Conservation (phyloP, 176 grass and related monocot species). For the Canna indica region DNA sequence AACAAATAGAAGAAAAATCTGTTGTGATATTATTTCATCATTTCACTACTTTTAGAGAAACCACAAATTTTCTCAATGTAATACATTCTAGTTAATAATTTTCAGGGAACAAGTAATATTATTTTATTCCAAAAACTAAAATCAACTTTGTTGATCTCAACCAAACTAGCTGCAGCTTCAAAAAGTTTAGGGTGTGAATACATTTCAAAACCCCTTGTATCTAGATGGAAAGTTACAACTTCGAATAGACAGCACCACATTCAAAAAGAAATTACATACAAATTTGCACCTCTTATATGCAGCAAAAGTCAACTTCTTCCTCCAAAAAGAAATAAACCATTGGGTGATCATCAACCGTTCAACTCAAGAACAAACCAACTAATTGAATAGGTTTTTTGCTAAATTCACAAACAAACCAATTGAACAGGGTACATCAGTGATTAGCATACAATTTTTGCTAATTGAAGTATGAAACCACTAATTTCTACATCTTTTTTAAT, state of each 20-base stretch:
- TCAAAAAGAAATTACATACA: not conserved
- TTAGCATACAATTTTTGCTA: not conserved
- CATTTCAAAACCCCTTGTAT: not conserved
- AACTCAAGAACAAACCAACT: no score
- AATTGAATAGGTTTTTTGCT: no score
- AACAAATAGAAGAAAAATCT: not conserved
- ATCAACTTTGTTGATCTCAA: not conserved
- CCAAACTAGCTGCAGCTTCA: not conserved
- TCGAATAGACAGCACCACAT: not conserved
- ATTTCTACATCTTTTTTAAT: no score
- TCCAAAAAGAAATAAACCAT: not conserved
- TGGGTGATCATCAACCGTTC: no score
- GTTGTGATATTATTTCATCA: not conserved
- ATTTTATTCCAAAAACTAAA: not conserved
- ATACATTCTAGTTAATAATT: not conserved
- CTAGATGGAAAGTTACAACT: not conserved
- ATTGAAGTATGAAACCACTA: no score
- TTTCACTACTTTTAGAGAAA: not conserved
- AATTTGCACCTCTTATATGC: not conserved
- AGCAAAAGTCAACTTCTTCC: not conserved
- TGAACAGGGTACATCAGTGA: not conserved
- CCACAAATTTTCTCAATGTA: not conserved
- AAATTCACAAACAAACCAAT: not conserved
- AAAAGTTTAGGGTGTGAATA: not conserved
- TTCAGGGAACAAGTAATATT: not conserved